Percentiles rank a stretch among this genome's conserved stretches.
These are phyloP conservation scores for Corylus avellana DNA, from an alignment of 306 rosid species.

Conservation along the genomic window DNA sequence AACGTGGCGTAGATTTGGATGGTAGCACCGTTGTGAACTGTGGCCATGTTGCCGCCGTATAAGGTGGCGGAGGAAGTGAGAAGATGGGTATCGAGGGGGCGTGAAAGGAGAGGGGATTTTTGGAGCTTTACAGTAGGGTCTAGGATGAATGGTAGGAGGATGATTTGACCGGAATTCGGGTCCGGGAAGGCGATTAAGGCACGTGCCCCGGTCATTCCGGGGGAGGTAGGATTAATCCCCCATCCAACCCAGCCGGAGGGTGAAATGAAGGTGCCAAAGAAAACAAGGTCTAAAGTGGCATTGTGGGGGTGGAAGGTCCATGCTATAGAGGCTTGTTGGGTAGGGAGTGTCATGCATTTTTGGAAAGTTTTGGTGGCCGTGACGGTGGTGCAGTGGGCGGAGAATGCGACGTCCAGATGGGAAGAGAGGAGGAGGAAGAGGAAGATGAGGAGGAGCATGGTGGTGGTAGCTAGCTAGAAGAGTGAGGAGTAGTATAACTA, in stretches of 20 bases:
- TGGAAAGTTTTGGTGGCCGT: conserved; percentile 59
- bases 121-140: conserved; percentile 85
- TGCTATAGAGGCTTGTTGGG: conserved; percentile 92
- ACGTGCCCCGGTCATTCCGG: conserved; percentile 83
- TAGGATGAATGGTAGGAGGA: conserved; percentile 69
- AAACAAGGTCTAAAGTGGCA: conserved; percentile 70
- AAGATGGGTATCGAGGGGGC: conserved; percentile 71
- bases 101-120: conserved; percentile 73
- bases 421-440: conserved; percentile 29
- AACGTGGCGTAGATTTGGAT: conserved; percentile 70
- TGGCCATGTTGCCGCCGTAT: conserved; percentile 76
- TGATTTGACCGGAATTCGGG: conserved; percentile 77
- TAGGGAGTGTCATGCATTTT: conserved; percentile 83
- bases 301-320: conserved; percentile 88
- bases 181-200: conserved; percentile 80
- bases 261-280: conserved; percentile 87
- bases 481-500: conserved; percentile 11
- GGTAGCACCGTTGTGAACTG: conserved; percentile 72
- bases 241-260: conserved; percentile 98
- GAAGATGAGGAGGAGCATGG: conserved; percentile 42
- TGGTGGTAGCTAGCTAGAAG: conserved; percentile 18
- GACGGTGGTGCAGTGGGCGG: conserved; percentile 72
- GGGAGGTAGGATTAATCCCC: conserved; percentile 80
- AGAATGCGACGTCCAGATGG: conserved; percentile 36
- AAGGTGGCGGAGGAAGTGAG: conserved; percentile 68